Conservation (phyloP, 2,329 filamentous ascomycete genomes). For the Dryadomyces quercivorus region DNA sequence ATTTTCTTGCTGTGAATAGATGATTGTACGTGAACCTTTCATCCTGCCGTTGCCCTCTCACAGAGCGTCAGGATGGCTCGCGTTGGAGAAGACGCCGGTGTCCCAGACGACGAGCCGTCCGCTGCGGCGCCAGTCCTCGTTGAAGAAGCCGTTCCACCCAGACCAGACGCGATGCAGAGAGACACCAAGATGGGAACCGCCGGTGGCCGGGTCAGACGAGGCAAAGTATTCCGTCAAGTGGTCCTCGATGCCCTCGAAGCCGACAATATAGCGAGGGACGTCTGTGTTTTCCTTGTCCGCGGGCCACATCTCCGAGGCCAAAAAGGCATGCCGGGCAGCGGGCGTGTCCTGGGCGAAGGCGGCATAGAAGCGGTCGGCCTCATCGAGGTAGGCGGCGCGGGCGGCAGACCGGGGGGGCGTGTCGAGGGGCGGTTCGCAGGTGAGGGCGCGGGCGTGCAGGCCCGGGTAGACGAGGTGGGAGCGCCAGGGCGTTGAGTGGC, state of each 20-base stretch:
- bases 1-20: no score
- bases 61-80: constrained; percentile 9
- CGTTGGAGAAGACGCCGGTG: constrained; percentile 23
- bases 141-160: constrained; percentile 48
- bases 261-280: constrained; percentile 45
- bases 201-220: constrained; percentile 9
- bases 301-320: constrained; percentile 40
- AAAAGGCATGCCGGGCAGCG: constrained; percentile 28
- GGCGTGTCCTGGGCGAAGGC: constrained; percentile 23
- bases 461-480: constrained; percentile 67
- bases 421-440: constrained; percentile 78
- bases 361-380: constrained; percentile 85
- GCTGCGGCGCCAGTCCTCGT: constrained; percentile 45
- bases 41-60: not conserved
- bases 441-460: constrained; percentile 71
- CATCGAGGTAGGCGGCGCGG: constrained; percentile 64
- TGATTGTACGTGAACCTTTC: no score
- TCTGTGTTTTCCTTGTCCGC: not conserved
- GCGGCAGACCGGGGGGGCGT: constrained; percentile 44
- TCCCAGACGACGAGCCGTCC: constrained; percentile 51
- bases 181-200: constrained; percentile 29
- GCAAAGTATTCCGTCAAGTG: constrained; percentile 32
- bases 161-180: constrained; percentile 37
- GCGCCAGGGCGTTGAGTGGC: constrained; percentile 92
- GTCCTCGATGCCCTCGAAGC: constrained; percentile 45